A percentile compares a stretch with the other conserved stretches of the same genome.
These are phyloP conservation scores for Mortierella polycephala DNA, from an alignment of 371 early-diverging fungal genomes.

Conservation along the genomic window DNA sequence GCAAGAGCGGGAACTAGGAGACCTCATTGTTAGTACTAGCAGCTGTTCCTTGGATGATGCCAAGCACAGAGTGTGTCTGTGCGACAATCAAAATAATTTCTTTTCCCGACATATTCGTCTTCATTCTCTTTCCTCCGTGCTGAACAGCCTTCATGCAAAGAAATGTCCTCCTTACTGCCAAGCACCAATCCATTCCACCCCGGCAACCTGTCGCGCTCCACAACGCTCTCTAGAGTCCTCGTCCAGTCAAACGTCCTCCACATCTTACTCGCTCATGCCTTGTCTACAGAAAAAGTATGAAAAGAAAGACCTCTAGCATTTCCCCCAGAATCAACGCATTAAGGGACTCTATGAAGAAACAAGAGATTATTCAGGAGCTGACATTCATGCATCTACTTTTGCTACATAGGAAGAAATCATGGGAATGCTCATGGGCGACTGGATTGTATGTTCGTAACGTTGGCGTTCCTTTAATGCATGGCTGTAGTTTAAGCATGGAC, in stretches of 20 bases:
- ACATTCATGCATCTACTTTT: neutral
- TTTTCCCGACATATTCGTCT: neutral
- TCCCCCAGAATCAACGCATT: neutral
- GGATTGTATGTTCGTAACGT: conserved; percentile 58
- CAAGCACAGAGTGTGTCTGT: neutral
- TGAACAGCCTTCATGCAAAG: neutral
- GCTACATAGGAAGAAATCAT: conserved; percentile 73
- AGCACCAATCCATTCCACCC: conserved; percentile 51
- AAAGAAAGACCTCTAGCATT: neutral
- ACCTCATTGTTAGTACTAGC: no score
- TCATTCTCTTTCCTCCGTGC: neutral
- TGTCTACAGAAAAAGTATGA: conserved; percentile 67
- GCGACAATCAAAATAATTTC: neutral
- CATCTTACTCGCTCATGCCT: conserved; percentile 64
- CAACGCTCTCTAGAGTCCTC: conserved; percentile 50
- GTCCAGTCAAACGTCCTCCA: conserved; percentile 62
- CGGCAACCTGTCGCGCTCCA: conserved; percentile 49
- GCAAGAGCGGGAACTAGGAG: no score
- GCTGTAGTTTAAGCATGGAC: neutral
- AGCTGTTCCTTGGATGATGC: no score
- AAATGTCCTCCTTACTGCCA: conserved; percentile 24
- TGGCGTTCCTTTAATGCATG: neutral
- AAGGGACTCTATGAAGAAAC: neutral
- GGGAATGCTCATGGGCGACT: conserved; percentile 77
- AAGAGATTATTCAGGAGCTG: neutral